These are phyloP conservation scores for Coriaria nepalensis DNA, from an alignment of 306 rosid genomes.

Conservation along the genomic window DNA sequence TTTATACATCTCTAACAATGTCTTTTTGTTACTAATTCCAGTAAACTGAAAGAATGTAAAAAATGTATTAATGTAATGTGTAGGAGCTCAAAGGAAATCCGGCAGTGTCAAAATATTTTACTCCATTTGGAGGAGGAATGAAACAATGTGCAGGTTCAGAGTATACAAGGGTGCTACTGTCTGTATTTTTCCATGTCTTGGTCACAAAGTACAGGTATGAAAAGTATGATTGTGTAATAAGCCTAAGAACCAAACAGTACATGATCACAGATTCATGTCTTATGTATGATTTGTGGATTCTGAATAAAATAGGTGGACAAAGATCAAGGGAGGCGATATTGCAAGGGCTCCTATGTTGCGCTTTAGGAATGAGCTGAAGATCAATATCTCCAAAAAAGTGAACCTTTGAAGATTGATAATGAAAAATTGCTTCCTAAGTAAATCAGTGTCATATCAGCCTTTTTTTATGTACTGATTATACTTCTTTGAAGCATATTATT, in stretches of 20 bases:
- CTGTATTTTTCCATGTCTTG: slow-evolving; percentile 1
- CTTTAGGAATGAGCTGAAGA: neutral
- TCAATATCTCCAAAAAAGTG: slow-evolving; percentile 1
- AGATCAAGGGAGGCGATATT: slow-evolving; percentile 1
- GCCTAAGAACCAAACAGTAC: too few species aligned
- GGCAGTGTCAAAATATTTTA: neutral
- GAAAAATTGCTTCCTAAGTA: too few species aligned
- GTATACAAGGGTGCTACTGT: neutral
- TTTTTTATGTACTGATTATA: too few species aligned
- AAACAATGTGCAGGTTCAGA: slow-evolving; percentile 1
- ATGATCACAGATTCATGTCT: too few species aligned
- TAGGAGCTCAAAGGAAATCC: neutral
- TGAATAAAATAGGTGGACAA: neutral
- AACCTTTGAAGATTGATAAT: too few species aligned
- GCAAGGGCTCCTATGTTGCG: neutral
- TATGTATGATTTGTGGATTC: neutral
- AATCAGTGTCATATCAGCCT: too few species aligned
- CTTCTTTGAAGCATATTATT: too few species aligned
- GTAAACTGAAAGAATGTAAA: neutral
- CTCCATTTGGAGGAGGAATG: slow-evolving; percentile 4
- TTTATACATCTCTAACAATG: too few species aligned
- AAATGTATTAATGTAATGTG: neutral
- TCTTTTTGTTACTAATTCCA: too few species aligned
- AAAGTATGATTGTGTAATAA: too few species aligned
- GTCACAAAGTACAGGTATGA: neutral